A percentile compares a stretch with the other conserved stretches of the same genome.
Evolutionary conservation across 371 early-diverging fungal species (phyloP).

Genomic region (Mucor racemosus): DNA sequence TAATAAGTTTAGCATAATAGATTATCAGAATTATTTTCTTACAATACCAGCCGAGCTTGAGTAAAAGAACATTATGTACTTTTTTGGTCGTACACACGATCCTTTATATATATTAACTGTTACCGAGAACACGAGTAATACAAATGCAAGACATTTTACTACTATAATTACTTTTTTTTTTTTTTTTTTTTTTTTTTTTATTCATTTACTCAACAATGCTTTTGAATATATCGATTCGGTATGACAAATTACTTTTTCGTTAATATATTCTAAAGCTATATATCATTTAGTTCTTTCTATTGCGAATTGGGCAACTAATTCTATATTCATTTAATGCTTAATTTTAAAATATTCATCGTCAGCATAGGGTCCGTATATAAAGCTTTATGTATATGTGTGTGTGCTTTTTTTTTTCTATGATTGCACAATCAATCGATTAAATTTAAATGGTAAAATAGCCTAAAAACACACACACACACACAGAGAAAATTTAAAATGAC

Average conservation of each 20-base stretch:
- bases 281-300: background rate
- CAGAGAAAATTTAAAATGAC: too few species aligned
- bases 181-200: too few species aligned
- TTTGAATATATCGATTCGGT: too few species aligned
- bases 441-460: too few species aligned
- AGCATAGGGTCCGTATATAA: background rate
- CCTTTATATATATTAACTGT: background rate
- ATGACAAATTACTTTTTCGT: too few species aligned
- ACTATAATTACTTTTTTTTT: too few species aligned
- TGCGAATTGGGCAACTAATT: background rate
- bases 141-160: background rate
- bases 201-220: background rate
- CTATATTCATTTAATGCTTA: background rate
- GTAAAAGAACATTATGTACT: background rate
- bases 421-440: background rate
- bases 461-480: too few species aligned
- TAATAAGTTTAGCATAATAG: background rate
- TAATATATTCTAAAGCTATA: background rate
- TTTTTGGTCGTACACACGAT: background rate
- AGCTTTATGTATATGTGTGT: background rate
- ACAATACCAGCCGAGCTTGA: background rate
- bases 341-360: background rate
- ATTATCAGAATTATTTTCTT: background rate
- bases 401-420: background rate
- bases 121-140: constrained; percentile 5